Base-by-base conservation (phyloP, 257 asterid genomes). In the Cordia subcordata region DNA sequence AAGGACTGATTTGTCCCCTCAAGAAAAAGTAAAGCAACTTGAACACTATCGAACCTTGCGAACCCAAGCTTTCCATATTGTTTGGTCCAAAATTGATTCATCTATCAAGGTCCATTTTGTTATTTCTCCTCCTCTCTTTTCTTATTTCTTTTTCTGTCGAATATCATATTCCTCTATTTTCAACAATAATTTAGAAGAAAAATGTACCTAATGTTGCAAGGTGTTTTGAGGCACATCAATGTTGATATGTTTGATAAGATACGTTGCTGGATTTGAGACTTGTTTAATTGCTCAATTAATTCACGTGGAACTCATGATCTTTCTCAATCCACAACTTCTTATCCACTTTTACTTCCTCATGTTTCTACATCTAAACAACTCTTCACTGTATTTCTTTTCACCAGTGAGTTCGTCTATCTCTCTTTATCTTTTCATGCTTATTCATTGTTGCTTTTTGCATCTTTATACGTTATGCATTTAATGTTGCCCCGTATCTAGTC, bases 41-140 rank as follows among this genome's bases (percentile, higher is more conserved):
- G 67, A 61, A 20, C 53, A 5, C 19, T 64, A 23, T 4, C 66
- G 77, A 45, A 71, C 64, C 67, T 47, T 67, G 66, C 75, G 85
- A 18, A 72, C 77, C 67, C 82, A 80, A 55, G 75, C 84, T 63
- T 89, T 89, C 61, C 75, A 62, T 56, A 62, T 63, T 11, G 75
- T 81, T 10, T 93, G 97, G 96, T 84, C 79, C 57, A 76, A 64
- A 55, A 76, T 85, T 5, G 94, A 93, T 32, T 81, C 83, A 40
- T 60, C 74, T 39, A 79, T 89, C 63, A 82, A 78, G 93, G 98
- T 83, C 37, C 1, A 8, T 1, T 45, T 19, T 55, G 5, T 27
- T 13, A 17, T 33, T 37, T 47, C n/a, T n/a, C n/a, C 22, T 1
- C 15, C 15, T 38, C 32, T 0, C 17, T 53, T 33, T 14, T n/a